Evolutionary conservation across 2,329 filamentous ascomycete species (phyloP).

Genomic region (Penicillium sp.): DNA sequence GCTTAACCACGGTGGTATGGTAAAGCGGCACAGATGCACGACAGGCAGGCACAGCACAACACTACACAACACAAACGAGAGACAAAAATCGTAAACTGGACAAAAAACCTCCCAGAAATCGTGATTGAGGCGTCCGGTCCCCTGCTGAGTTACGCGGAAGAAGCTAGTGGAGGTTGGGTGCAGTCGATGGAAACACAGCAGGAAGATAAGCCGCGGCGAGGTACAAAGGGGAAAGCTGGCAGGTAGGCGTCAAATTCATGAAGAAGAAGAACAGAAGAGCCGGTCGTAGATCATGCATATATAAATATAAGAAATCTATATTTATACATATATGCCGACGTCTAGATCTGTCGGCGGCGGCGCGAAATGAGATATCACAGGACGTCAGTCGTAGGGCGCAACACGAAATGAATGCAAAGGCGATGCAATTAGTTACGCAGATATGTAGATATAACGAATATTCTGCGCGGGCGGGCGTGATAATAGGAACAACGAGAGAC

Average conservation of each 20-base stretch:
- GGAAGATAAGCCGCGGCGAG: conserved; percentile 7
- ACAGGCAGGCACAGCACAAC: conserved; percentile 15
- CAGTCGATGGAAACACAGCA: conserved; percentile 9
- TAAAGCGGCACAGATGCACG: conserved; percentile 9
- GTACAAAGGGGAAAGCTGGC: conserved; percentile 7
- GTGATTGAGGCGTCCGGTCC: conserved; percentile 25
- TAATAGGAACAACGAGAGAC: background rate
- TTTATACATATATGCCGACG: background rate
- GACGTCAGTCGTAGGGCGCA: background rate
- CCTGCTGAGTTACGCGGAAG: conserved; percentile 21
- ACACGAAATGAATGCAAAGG: background rate
- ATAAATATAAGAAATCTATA: background rate
- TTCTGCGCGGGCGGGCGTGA: background rate
- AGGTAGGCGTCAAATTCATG: conserved; percentile 8
- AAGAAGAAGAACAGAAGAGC: conserved; percentile 4
- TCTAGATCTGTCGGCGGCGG: background rate
- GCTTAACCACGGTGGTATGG: background rate
- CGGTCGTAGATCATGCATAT: background rate
- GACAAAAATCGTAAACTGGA: conserved; percentile 20
- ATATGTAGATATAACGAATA: background rate
- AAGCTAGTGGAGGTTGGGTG: conserved; percentile 2
- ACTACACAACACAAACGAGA: background rate
- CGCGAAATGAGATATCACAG: background rate
- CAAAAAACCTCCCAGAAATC: conserved; percentile 28
- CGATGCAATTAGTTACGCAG: background rate